Percentiles rank a stretch among this genome's conserved stretches.
Conservation (phyloP, 2,329 filamentous ascomycete genomes). For the Neurospora sp. region DNA sequence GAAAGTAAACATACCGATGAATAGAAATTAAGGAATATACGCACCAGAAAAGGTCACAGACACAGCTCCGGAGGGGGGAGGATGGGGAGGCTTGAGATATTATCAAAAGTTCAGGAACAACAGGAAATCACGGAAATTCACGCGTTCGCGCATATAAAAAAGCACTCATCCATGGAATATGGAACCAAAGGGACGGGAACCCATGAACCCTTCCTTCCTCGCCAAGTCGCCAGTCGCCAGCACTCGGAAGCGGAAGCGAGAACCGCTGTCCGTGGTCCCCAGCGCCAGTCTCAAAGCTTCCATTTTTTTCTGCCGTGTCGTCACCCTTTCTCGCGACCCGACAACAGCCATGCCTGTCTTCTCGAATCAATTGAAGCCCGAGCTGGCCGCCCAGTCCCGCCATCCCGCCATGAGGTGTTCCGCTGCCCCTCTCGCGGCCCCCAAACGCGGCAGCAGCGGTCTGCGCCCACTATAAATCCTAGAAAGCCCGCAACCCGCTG, state of each 20-base stretch:
- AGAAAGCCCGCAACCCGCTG: background rate
- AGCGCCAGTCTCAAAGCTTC: background rate
- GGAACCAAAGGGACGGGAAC: background rate
- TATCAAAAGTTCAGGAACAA: background rate
- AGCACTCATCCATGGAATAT: background rate
- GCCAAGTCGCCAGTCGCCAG: background rate
- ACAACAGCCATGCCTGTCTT: background rate
- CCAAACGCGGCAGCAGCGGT: background rate
- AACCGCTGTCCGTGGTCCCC: background rate
- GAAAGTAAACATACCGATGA: background rate
- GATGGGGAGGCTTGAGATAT: background rate
- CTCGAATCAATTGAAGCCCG: background rate
- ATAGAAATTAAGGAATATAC: constrained; percentile 1
- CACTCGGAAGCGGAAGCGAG: background rate
- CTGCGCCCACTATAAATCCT: background rate
- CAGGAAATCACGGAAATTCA: background rate
- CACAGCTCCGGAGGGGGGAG: background rate
- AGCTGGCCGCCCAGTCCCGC: background rate
- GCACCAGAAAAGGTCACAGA: background rate
- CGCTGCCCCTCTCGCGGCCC: background rate
- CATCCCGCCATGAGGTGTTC: background rate
- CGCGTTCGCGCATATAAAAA: background rate
- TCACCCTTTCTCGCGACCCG: background rate
- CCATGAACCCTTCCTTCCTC: background rate
- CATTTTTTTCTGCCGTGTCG: background rate